phyloP scores from a whole-genome alignment of 2,329 filamentous ascomycete species.

The Albophoma yamanashiensis region DNA sequence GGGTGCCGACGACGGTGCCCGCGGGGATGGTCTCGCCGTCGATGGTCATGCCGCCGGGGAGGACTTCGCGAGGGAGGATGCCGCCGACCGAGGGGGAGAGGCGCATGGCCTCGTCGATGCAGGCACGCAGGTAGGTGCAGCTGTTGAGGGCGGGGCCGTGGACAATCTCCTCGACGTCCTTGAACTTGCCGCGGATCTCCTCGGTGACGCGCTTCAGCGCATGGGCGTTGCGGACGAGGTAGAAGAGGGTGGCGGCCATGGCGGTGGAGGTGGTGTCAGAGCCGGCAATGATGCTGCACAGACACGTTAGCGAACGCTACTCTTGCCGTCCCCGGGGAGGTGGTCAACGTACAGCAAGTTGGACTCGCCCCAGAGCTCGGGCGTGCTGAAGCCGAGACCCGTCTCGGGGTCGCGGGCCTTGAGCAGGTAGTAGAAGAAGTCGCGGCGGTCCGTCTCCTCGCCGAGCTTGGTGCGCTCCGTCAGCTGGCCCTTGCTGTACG shows the following conservation, averaged over 20 bases:
- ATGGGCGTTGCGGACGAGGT: constrained; percentile 42
- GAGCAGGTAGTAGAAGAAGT: constrained; percentile 68
- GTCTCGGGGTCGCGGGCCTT: constrained; percentile 63
- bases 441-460: constrained; percentile 55
- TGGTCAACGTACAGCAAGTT: constrained; percentile 45
- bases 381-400: constrained; percentile 51
- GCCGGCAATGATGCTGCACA: constrained; percentile 52
- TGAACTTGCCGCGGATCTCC: constrained; percentile 43
- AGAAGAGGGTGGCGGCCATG: constrained; percentile 52
- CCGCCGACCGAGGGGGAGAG: constrained; percentile 51
- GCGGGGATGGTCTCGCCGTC: constrained; percentile 43
- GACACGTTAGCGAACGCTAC: neutral
- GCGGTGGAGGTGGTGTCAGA: constrained; percentile 64
- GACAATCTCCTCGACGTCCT: constrained; percentile 41
- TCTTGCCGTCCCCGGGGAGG: neutral
- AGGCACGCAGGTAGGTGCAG: constrained; percentile 50
- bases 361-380: constrained; percentile 61
- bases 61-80: constrained; percentile 48
- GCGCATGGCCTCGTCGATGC: constrained; percentile 56
- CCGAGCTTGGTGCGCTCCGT: constrained; percentile 56
- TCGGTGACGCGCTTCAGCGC: constrained; percentile 34
- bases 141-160: constrained; percentile 37
- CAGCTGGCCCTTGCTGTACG: constrained; percentile 57
- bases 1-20: constrained; percentile 52
- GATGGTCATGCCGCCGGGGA: constrained; percentile 41